These are phyloP conservation scores for Rauvolfia tetraphylla DNA, from an alignment of 257 asterid species.

Conservation along the genomic window DNA sequence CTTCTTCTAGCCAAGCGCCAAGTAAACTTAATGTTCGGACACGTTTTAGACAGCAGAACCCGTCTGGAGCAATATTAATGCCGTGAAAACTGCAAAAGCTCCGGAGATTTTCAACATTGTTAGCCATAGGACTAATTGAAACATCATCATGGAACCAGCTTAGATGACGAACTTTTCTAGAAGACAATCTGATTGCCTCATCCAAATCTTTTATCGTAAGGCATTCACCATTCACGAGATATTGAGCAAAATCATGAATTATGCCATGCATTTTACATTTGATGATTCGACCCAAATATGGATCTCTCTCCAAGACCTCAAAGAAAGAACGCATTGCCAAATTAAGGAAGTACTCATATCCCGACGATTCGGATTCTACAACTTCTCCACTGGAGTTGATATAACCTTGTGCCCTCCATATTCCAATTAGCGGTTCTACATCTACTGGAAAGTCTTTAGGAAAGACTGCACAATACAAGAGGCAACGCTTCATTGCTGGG, in stretches of 20 bases:
- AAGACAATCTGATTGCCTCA: neutral
- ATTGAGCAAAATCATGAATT: constrained; percentile 16
- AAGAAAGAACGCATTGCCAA: constrained; percentile 19
- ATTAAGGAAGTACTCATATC: constrained; percentile 13
- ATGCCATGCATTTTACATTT: constrained; percentile 11
- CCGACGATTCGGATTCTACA: constrained; percentile 11
- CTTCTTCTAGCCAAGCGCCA: neutral
- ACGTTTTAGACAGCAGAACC: neutral
- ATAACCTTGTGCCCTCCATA: constrained; percentile 25
- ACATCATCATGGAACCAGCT: neutral
- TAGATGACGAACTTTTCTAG: neutral
- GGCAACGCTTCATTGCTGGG: constrained; percentile 10
- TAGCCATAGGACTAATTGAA: neutral
- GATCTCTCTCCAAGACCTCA: constrained; percentile 3
- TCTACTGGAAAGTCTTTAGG: constrained; percentile 15
- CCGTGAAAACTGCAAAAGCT: neutral
- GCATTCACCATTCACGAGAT: constrained; percentile 5
- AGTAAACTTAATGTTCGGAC: constrained; percentile 7
- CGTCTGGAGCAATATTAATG: neutral
- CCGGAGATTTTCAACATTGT: neutral
- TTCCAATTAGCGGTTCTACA: constrained; percentile 5
- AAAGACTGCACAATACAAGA: constrained; percentile 22
- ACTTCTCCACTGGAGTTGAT: neutral
- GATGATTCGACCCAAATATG: neutral
- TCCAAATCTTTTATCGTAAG: neutral